These are phyloP conservation scores for Hanseniaspora uvarum DNA, from an alignment of 1,139 yeast genomes.

Conservation along the genomic window DNA sequence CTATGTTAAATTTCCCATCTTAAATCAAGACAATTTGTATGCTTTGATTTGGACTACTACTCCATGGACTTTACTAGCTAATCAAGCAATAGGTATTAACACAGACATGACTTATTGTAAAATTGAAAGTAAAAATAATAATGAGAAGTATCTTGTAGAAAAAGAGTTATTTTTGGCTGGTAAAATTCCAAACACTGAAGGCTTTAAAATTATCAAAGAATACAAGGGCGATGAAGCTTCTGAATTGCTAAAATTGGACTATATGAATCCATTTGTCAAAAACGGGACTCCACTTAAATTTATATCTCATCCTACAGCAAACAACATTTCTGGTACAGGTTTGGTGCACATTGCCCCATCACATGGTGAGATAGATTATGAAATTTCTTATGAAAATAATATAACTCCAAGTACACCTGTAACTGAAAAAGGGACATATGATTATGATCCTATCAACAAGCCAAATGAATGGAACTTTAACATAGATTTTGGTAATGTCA, in stretches of 20 bases:
- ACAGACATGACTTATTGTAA: conserved; percentile 48
- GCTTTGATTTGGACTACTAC: conserved; percentile 88
- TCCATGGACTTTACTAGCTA: conserved; percentile 93
- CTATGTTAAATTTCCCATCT: conserved; percentile 57
- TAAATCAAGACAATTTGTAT: conserved; percentile 17
- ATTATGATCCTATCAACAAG: conserved; percentile 18
- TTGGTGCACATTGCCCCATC: conserved; percentile 96
- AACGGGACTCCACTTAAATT: conserved; percentile 42
- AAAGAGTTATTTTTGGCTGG: conserved; percentile 35
- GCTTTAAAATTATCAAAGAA: conserved; percentile 21
- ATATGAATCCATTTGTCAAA: conserved; percentile 48
- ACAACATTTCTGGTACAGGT: conserved; percentile 80
- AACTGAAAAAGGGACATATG: conserved; percentile 60
- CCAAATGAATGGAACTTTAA: conserved; percentile 16
- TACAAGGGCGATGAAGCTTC: conserved; percentile 35
- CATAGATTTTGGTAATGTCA: conserved; percentile 29
- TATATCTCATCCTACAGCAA: conserved; percentile 72
- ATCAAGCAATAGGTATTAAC: conserved; percentile 71
- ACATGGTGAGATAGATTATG: conserved; percentile 89
- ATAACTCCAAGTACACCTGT: conserved; percentile 66
- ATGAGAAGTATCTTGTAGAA: conserved; percentile 45
- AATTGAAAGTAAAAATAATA: conserved; percentile 31
- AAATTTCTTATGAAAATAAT: conserved; percentile 50
- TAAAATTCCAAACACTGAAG: conserved; percentile 22
- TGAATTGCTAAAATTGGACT: conserved; percentile 37